Conservation (phyloP, 2,329 filamentous ascomycete genomes). For the Colletotrichum orchidophilum region DNA sequence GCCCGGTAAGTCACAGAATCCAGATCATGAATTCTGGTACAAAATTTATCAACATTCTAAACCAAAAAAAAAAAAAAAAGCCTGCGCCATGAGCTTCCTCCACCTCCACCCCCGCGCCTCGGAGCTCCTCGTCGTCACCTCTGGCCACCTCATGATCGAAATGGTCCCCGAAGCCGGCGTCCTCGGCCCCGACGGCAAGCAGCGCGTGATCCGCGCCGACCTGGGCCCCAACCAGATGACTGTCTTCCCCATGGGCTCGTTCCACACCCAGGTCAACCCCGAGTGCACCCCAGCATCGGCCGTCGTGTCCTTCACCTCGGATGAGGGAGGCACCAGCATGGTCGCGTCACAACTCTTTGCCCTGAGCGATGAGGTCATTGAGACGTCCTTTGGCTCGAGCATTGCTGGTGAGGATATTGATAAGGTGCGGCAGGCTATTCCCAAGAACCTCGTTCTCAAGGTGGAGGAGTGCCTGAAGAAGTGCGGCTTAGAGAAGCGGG, state of each 20-base stretch:
- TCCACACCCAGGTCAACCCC: not conserved
- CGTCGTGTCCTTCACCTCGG: not conserved
- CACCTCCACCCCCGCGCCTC: constrained; percentile 56
- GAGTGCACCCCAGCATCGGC: not conserved
- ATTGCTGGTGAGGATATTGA: not conserved
- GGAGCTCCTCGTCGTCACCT: constrained; percentile 54
- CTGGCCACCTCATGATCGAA: constrained; percentile 51
- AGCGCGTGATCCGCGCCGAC: not conserved
- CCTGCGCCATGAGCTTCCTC: constrained; percentile 65
- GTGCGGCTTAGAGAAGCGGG: not conserved
- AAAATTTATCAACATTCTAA: too few relatives aligned
- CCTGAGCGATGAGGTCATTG: not conserved
- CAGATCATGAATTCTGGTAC: too few relatives aligned
- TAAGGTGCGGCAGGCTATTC: not conserved
- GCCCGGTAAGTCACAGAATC: not conserved
- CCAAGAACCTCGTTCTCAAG: not conserved
- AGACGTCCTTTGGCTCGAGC: not conserved
- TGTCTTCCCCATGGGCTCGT: not conserved
- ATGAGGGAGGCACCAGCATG: not conserved
- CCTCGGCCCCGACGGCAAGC: constrained; percentile 36
- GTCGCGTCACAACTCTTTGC: not conserved
- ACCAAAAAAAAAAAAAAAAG: not conserved
- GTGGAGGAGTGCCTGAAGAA: not conserved
- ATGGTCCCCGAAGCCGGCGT: constrained; percentile 59
- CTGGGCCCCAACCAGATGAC: not conserved